Percentiles rank a stretch among this genome's conserved stretches.
phyloP scores from a whole-genome alignment of 2,329 filamentous ascomycete species.

The Neophaeococcomyces mojaviensis region DNA sequence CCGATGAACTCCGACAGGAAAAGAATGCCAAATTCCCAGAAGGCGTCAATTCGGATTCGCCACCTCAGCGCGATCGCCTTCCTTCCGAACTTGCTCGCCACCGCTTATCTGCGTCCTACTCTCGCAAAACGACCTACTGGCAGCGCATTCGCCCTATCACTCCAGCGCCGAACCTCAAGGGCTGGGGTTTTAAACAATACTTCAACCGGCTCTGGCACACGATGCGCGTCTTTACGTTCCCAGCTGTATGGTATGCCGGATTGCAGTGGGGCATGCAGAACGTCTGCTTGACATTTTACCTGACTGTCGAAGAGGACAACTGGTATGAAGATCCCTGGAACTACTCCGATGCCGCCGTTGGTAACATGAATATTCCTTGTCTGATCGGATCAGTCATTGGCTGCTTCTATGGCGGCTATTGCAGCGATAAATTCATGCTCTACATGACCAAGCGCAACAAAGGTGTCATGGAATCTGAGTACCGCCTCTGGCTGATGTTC shows the following conservation, averaged over 20 bases:
- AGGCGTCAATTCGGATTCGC: too few species aligned
- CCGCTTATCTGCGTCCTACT: conserved; percentile 1
- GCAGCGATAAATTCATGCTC: conserved; percentile 49
- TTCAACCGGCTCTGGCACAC: conserved; percentile 47
- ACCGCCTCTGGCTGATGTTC: conserved; percentile 46
- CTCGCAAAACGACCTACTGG: conserved; percentile 43
- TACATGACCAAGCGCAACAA: conserved; percentile 49
- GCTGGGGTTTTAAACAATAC: conserved; percentile 49
- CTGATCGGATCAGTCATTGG: conserved; percentile 31
- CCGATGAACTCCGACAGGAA: too few species aligned
- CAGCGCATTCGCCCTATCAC: conserved; percentile 51
- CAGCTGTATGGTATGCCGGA: conserved; percentile 50
- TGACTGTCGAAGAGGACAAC: conserved; percentile 51
- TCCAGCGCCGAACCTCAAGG: conserved; percentile 47
- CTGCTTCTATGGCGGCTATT: conserved; percentile 41
- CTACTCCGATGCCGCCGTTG: conserved; percentile 47
- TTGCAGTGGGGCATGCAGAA: conserved; percentile 55
- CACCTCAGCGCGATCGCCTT: too few species aligned
- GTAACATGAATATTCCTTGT: conserved; percentile 54
- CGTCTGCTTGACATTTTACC: conserved; percentile 53
- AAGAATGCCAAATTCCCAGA: too few species aligned
- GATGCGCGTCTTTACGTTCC: conserved; percentile 50
- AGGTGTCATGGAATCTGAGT: conserved; percentile 50
- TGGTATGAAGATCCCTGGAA: conserved; percentile 49
- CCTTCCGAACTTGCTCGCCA: too few species aligned